A percentile compares a stretch with the other conserved stretches of the same genome.
Conservation (phyloP, 1,284 basidiomycete genomes). For the Peniophora sp. region DNA sequence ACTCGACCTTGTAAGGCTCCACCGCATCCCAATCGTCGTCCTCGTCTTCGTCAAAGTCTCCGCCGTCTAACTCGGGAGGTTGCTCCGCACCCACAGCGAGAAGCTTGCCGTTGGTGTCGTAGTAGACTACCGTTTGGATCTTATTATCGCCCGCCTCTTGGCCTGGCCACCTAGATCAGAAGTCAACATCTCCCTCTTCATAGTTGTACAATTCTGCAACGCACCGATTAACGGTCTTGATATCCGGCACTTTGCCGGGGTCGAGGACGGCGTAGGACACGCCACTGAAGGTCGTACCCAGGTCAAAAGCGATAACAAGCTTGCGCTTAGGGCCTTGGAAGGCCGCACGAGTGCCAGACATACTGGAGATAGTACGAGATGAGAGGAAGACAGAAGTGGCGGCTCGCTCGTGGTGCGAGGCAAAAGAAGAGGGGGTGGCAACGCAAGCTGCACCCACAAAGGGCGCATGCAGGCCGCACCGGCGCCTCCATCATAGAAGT, state of each 20-base stretch:
- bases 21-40: slow-evolving; percentile 16
- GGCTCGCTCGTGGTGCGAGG: too few relatives aligned
- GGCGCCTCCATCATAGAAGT: too few relatives aligned
- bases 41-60: slow-evolving; percentile 35
- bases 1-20: slow-evolving; percentile 35
- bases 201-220: slow-evolving; percentile 2
- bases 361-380: too few relatives aligned
- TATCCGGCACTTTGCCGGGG: slow-evolving; percentile 39
- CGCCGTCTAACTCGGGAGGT: slow-evolving; percentile 26
- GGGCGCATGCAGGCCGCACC: too few relatives aligned
- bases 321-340: slow-evolving; percentile 18
- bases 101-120: slow-evolving; percentile 34
- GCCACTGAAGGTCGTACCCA: slow-evolving; percentile 28
- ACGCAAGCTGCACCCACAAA: too few relatives aligned
- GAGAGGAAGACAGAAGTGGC: too few relatives aligned
- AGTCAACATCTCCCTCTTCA: not conserved
- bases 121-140: slow-evolving; percentile 50
- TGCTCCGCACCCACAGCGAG: slow-evolving; percentile 46
- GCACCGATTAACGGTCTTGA: slow-evolving; percentile 36
- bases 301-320: slow-evolving; percentile 31
- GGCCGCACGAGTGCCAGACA: not conserved
- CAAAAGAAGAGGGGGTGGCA: too few relatives aligned
- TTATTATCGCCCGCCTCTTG: slow-evolving; percentile 40
- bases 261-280: slow-evolving; percentile 37
- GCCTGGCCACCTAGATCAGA: slow-evolving; percentile 28